phyloP scores from a whole-genome alignment of 139 green algal genomes.

The Tetratostichococcus sp. region DNA sequence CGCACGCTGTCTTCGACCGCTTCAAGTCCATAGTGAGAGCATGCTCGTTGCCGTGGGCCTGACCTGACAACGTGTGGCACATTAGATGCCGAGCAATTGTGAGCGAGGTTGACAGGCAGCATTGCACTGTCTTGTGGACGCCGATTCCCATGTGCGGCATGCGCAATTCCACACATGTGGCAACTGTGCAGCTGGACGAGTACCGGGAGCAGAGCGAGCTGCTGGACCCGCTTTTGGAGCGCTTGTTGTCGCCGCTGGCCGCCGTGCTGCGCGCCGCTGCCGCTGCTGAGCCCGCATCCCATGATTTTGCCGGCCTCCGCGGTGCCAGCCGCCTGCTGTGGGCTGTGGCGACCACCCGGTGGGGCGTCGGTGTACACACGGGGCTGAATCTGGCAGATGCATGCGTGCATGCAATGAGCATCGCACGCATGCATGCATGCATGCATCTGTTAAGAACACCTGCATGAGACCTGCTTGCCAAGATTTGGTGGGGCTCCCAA shows the following conservation, averaged over 20 bases:
- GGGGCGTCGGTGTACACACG: neutral
- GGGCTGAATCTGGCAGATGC: too few species aligned
- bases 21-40: constrained; percentile 51
- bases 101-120: too few species aligned
- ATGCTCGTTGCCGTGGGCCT: neutral
- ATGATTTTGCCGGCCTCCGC: constrained; percentile 19
- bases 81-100: too few species aligned
- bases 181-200: constrained; percentile 82
- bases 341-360: constrained; percentile 69
- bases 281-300: neutral
- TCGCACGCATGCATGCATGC: too few species aligned
- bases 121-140: too few species aligned
- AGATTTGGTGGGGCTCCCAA: too few species aligned
- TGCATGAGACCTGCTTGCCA: too few species aligned
- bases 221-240: constrained; percentile 85
- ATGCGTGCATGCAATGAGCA: too few species aligned
- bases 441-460: too few species aligned
- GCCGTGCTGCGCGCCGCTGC: constrained; percentile 34
- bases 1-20: constrained; percentile 25
- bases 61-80: too few species aligned
- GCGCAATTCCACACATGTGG: neutral
- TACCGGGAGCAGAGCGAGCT: constrained; percentile 96
- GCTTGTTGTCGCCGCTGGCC: constrained; percentile 68
- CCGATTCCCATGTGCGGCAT: too few species aligned
- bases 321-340: constrained; percentile 68